Evolutionary conservation across 805 yeast genomes (phyloP).

Genomic region (Lipomyces kockii): DNA sequence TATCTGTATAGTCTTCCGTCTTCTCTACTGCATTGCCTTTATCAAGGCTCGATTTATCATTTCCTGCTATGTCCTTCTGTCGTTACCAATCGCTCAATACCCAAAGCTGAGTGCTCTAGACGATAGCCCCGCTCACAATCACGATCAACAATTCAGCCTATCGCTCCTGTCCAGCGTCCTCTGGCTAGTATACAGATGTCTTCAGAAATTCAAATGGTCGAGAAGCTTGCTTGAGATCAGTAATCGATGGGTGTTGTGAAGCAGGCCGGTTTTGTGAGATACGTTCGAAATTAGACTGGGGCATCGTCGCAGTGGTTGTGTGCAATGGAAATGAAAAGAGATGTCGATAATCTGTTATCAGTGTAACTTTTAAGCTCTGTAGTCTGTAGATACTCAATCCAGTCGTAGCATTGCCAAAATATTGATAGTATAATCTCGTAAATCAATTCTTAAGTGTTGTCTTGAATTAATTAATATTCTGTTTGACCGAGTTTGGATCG

Average conservation of each 20-base stretch:
- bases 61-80: neutral
- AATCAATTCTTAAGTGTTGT: neutral
- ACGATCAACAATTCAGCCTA: too few relatives aligned
- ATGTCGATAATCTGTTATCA: neutral
- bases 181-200: too few relatives aligned
- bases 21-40: neutral
- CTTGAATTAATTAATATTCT: too few relatives aligned
- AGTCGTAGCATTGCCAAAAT: neutral
- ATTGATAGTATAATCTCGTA: neutral
- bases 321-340: too few relatives aligned
- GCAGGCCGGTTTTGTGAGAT: neutral
- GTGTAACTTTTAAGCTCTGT: neutral
- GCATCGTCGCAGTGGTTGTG: neutral
- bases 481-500: too few relatives aligned
- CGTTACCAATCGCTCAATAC: neutral
- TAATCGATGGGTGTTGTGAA: neutral
- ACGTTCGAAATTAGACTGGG: neutral
- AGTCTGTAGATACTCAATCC: neutral
- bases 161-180: too few relatives aligned
- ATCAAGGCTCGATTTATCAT: neutral
- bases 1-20: neutral
- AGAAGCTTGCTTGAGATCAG: neutral
- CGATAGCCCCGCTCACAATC: neutral
- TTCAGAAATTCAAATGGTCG: neutral
- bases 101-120: too few relatives aligned